Percentiles rank a stretch among this genome's conserved stretches.
Evolutionary conservation across 805 yeast species (phyloP).

Genomic region (Wickerhamiella galacta): DNA sequence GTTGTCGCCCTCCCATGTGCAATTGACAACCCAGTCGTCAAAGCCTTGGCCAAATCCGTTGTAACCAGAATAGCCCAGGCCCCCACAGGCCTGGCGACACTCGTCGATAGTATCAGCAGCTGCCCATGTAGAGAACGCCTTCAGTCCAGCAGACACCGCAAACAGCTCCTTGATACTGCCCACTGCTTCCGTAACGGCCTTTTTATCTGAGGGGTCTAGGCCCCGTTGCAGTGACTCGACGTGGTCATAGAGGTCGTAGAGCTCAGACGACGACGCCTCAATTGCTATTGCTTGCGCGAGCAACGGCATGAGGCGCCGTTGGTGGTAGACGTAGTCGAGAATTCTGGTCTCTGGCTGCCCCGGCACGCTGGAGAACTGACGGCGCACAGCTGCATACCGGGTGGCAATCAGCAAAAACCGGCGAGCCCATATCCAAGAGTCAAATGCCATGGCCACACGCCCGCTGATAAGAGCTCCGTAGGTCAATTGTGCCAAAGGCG

Average conservation of each 20-base stretch:
- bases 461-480: conserved; percentile 71
- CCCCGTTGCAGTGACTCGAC: conserved; percentile 31
- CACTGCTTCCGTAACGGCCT: conserved; percentile 33
- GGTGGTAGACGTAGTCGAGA: conserved; percentile 72
- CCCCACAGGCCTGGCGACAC: conserved; percentile 79
- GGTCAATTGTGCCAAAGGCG: conserved; percentile 68
- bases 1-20: conserved; percentile 93
- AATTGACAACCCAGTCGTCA: conserved; percentile 80
- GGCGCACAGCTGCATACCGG: conserved; percentile 68
- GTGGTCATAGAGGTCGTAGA: conserved; percentile 32
- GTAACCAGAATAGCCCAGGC: conserved; percentile 77
- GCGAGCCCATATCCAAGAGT: conserved; percentile 60
- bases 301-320: conserved; percentile 64
- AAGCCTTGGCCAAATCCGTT: conserved; percentile 72
- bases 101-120: conserved; percentile 60
- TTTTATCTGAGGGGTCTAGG: conserved; percentile 25
- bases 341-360: conserved; percentile 39
- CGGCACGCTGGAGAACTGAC: conserved; percentile 44
- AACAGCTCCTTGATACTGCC: conserved; percentile 51
- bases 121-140: conserved; percentile 72
- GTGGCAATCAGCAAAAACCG: conserved; percentile 61
- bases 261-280: conserved; percentile 46
- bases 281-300: conserved; percentile 57
- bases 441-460: conserved; percentile 70
- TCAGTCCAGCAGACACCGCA: conserved; percentile 63